Base-by-base conservation (phyloP, 1,284 basidiomycete genomes). In the Trichosporon faecale region DNA sequence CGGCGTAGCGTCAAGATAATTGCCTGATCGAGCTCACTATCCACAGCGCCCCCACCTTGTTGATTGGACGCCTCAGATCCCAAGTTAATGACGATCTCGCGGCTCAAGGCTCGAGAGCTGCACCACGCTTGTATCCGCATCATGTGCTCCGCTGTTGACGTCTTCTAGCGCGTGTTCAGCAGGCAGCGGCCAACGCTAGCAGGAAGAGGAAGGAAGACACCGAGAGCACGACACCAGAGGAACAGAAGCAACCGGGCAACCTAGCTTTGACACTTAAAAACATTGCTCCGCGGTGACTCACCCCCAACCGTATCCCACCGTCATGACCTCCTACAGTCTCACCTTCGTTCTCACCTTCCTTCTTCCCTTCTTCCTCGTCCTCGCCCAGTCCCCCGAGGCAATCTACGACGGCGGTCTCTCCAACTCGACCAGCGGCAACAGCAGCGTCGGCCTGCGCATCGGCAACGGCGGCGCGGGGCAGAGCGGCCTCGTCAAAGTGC, bases 401-500 rank as follows among this genome's bases (percentile, higher is more conserved):
- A 46, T 46, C 16, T 46, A 46, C 18, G 44, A 21, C 44, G 44
- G 16, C 44, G 44, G 44, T 5, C n/a, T 6, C 5, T 6, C 21
- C 21, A 46, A 46, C 44, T 5, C 18, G 11, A 46, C 44, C 18
- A 46, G 44, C 21, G 44, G 44, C 18, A 46, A 46, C 18, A 46
- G 16, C 33, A 23, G 5, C 35, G 11, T 64, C 63, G 31, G 31
- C 16, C 31, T 63, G 3, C 27, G n/a, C 16, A 63, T 63, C 60
- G 60, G 60, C 16, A 63, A 63, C 60, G 60, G 60, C 60, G 60
- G 31, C 11, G 60, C 60, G 3, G 60, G 60, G 6, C 60, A 63
- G 31, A 63, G 60, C 60, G 60, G 31, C n/a, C 60, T 63, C n/a
- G 60, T 63, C 60, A 27, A 33, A 63, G 60, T 27, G 25, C 60